Percentiles rank a stretch among this genome's conserved stretches.
phyloP scores from a whole-genome alignment of 257 asterid species.

The Jasminum sambac region DNA sequence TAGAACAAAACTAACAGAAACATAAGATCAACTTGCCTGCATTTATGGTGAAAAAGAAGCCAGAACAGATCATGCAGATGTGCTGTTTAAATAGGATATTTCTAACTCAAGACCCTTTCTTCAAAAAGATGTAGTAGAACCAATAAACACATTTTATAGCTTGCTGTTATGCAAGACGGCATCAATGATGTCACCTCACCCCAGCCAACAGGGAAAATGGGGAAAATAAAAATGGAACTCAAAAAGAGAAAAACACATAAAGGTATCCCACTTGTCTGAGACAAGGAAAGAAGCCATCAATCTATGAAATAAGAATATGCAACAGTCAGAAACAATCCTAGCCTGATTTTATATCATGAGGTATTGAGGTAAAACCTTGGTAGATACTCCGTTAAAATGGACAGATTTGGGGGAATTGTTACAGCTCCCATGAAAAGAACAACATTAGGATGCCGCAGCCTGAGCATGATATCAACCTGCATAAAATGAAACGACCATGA shows the following conservation, averaged over 20 bases:
- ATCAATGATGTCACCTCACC: background rate
- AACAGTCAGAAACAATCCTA: slow-evolving; percentile 8
- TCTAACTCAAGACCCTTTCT: background rate
- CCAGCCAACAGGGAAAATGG: background rate
- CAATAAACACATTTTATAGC: background rate
- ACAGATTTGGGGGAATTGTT: slow-evolving; percentile 88
- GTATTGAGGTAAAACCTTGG: slow-evolving; percentile 65
- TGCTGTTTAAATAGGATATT: background rate
- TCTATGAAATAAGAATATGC: slow-evolving; percentile 2
- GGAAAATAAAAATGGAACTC: background rate
- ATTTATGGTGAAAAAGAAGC: background rate
- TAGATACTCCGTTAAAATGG: slow-evolving; percentile 89
- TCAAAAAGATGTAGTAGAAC: background rate
- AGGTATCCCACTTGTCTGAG: background rate
- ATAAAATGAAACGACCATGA: slow-evolving; percentile 4
- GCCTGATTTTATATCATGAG: background rate
- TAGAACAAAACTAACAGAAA: slow-evolving; percentile 11
- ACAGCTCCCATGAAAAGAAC: slow-evolving; percentile 99
- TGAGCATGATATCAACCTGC: slow-evolving; percentile 88
- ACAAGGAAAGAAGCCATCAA: background rate
- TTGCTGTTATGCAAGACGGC: background rate
- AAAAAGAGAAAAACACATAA: background rate
- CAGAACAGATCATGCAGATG: background rate
- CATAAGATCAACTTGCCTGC: slow-evolving; percentile 2
- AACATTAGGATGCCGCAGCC: slow-evolving; percentile 96